A percentile compares a stretch with the other conserved stretches of the same genome.
Evolutionary conservation across 768 basidiomycete species (phyloP).

Genomic region (Russula abietina): DNA sequence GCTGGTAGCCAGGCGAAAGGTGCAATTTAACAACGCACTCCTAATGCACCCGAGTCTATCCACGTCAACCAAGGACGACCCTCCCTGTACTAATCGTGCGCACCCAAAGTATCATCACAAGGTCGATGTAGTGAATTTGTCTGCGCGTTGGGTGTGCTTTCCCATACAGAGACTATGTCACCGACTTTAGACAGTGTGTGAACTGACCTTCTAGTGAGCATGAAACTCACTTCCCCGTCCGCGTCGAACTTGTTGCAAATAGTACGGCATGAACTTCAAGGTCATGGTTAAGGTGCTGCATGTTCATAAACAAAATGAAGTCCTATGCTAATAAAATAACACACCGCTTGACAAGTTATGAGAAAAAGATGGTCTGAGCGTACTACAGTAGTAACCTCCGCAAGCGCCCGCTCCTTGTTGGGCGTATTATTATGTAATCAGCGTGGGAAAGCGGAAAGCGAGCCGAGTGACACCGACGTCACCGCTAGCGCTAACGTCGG

Average conservation of each 20-base stretch:
- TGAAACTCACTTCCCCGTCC: not conserved
- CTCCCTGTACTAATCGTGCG: not conserved
- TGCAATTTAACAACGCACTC: not conserved
- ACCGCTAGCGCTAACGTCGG: too few relatives aligned
- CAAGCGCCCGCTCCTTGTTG: too few relatives aligned
- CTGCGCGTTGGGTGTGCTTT: conserved; percentile 6
- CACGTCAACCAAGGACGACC: conserved; percentile 10
- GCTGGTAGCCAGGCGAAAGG: not conserved
- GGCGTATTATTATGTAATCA: too few relatives aligned
- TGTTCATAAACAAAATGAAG: conserved; percentile 6
- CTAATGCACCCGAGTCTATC: conserved; percentile 7
- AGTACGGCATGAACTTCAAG: conserved; percentile 9
- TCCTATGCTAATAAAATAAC: conserved; percentile 20
- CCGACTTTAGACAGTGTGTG: not conserved
- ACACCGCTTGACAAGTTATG: conserved; percentile 17
- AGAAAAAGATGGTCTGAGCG: too few relatives aligned
- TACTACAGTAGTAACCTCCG: too few relatives aligned
- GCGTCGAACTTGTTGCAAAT: conserved; percentile 5
- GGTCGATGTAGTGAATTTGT: conserved; percentile 20
- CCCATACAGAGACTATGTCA: conserved; percentile 10
- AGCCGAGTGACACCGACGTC: too few relatives aligned
- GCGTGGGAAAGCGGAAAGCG: too few relatives aligned
- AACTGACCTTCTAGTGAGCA: conserved; percentile 12
- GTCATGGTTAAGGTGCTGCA: conserved; percentile 19
- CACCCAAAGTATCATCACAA: conserved; percentile 14